phyloP scores from a whole-genome alignment of 78 protist species.

The Mantamonas sphyraenae region DNA sequence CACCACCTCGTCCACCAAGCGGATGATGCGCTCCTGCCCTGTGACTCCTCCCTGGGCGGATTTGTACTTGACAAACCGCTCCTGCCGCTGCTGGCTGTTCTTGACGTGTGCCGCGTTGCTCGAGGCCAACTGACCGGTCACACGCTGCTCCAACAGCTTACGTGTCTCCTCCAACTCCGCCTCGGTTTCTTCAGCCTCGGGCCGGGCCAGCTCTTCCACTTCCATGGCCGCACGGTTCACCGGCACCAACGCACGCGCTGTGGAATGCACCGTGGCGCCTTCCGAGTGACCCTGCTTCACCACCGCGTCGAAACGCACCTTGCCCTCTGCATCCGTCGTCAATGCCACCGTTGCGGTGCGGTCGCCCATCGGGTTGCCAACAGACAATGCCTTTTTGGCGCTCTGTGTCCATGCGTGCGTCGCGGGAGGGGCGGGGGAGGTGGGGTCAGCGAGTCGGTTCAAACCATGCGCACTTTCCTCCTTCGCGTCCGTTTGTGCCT shows the following conservation, averaged over 20 bases:
- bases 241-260: neutral
- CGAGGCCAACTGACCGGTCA: slow-evolving; percentile 3
- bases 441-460: neutral
- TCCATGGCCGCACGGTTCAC: neutral
- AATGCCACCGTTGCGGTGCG: slow-evolving; percentile 1
- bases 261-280: neutral
- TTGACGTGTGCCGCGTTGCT: too few species aligned
- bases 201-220: slow-evolving; percentile 51
- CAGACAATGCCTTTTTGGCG: too few species aligned
- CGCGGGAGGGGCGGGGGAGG: neutral
- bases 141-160: slow-evolving; percentile 45
- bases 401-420: neutral
- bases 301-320: slow-evolving; percentile 32
- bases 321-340: slow-evolving; percentile 21
- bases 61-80: too few species aligned
- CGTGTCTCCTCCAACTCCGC: slow-evolving; percentile 41
- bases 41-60: too few species aligned
- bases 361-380: too few species aligned
- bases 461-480: too few species aligned
- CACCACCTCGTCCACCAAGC: slow-evolving; percentile 64
- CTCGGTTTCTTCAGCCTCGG: slow-evolving; percentile 43
- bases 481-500: too few species aligned
- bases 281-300: neutral
- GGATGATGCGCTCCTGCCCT: slow-evolving; percentile 69
- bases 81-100: too few species aligned